A percentile compares a stretch with the other conserved stretches of the same genome.
These are phyloP conservation scores for Ambispora gerdemannii DNA, from an alignment of 192 early-diverging fungal genomes.

Conservation along the genomic window DNA sequence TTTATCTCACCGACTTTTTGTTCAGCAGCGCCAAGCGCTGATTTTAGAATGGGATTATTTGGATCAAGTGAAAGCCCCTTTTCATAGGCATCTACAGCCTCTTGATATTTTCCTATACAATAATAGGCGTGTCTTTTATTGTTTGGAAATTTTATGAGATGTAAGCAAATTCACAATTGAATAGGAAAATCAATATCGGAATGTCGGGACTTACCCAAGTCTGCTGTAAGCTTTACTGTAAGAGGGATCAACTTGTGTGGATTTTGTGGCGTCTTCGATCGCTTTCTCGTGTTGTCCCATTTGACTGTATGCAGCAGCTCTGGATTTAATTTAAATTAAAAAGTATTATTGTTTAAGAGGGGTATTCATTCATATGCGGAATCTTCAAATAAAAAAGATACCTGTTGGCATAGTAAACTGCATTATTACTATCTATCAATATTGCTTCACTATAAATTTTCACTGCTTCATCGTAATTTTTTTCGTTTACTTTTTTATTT, in stretches of 20 bases:
- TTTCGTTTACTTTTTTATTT: constrained; percentile 81
- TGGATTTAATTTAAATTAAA: constrained; percentile 31
- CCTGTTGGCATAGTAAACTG: constrained; percentile 97
- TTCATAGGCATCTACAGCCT: constrained; percentile 87
- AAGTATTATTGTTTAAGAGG: constrained; percentile 2
- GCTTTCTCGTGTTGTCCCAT: constrained; percentile 81
- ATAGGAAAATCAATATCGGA: not conserved
- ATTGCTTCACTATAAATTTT: constrained; percentile 91
- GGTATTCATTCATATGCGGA: not conserved
- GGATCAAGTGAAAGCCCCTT: constrained; percentile 85
- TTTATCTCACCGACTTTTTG: constrained; percentile 48
- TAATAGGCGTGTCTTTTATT: constrained; percentile 77
- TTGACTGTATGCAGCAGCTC: constrained; percentile 94
- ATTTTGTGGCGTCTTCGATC: constrained; percentile 80
- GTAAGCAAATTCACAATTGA: not conserved
- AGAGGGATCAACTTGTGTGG: constrained; percentile 78
- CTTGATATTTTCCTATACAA: constrained; percentile 76
- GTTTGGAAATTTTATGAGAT: not conserved
- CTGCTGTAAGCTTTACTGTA: constrained; percentile 95
- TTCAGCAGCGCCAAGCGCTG: constrained; percentile 67
- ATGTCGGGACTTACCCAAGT: constrained; percentile 59
- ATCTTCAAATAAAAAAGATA: constrained; percentile 33
- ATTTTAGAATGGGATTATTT: constrained; percentile 75
- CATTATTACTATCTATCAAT: constrained; percentile 71
- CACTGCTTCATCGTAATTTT: constrained; percentile 83